A percentile compares a stretch with the other conserved stretches of the same genome.
These are phyloP conservation scores for Backusella liffmaniae DNA, from an alignment of 192 early-diverging fungal genomes.

Conservation along the genomic window DNA sequence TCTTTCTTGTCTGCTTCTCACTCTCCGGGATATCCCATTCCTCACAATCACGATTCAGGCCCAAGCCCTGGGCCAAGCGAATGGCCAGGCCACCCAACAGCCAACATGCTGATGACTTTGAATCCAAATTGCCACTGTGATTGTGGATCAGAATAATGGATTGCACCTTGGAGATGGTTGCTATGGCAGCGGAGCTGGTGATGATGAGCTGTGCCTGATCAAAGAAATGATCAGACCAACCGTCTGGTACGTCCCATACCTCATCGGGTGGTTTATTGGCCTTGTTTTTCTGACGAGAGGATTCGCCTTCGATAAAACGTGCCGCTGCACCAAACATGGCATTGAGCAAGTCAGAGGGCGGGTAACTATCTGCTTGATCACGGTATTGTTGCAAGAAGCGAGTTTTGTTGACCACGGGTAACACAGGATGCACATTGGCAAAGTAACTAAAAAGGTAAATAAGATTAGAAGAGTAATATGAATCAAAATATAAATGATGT, in stretches of 20 bases:
- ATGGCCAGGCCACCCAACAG: constrained; percentile 21
- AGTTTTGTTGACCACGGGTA: constrained; percentile 67
- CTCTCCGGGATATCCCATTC: constrained; percentile 53
- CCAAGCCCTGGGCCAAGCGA: constrained; percentile 64
- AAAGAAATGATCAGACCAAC: constrained; percentile 38
- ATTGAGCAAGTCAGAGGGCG: constrained; percentile 24
- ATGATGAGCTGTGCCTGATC: constrained; percentile 24
- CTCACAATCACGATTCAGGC: constrained; percentile 66
- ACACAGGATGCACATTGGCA: constrained; percentile 62
- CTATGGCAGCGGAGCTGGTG: not conserved
- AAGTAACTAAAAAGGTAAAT: constrained; percentile 51
- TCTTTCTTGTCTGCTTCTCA: constrained; percentile 64
- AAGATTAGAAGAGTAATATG: not conserved
- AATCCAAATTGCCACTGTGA: constrained; percentile 33
- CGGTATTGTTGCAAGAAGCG: constrained; percentile 52
- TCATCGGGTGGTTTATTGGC: constrained; percentile 11
- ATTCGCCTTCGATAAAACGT: constrained; percentile 30
- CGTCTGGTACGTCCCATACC: constrained; percentile 31
- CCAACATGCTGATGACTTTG: constrained; percentile 34
- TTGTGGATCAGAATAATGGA: constrained; percentile 35
- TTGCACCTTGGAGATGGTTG: constrained; percentile 36
- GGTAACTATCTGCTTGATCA: constrained; percentile 28
- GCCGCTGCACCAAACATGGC: constrained; percentile 39
- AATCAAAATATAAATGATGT: not conserved
- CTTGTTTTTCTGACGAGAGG: constrained; percentile 13